Conservation (phyloP, 202 grass and related monocot species). For the Schoenoplectus triqueter region DNA sequence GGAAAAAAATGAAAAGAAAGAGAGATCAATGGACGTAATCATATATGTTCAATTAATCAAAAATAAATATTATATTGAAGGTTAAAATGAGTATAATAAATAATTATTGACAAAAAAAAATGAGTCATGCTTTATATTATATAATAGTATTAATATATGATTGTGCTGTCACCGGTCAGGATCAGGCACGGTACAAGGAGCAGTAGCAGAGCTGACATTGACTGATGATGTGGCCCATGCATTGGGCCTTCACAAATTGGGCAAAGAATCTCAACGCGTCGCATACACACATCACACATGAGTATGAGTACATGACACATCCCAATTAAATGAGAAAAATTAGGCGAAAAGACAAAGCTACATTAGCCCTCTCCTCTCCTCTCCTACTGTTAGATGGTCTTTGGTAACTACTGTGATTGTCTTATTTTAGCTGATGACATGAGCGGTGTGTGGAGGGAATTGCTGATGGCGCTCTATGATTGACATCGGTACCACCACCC, state of each 20-base stretch:
- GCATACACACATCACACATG: not conserved
- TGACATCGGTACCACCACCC: not conserved
- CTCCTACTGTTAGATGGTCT: not conserved
- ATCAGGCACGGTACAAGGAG: slow-evolving; percentile 12
- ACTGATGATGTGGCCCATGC: slow-evolving; percentile 10
- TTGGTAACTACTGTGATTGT: not conserved
- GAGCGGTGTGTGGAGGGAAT: not conserved
- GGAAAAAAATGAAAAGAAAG: too few relatives aligned
- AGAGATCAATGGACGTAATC: too few relatives aligned
- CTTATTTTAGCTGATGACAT: not conserved
- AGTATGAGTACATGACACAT: too few relatives aligned
- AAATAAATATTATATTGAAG: too few relatives aligned
- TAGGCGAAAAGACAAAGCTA: slow-evolving; percentile 13
- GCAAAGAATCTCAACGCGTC: slow-evolving; percentile 23
- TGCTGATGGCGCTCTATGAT: not conserved
- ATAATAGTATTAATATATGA: not conserved
- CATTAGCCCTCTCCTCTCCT: not conserved
- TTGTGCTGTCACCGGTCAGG: slow-evolving; percentile 20
- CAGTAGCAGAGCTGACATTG: slow-evolving; percentile 33
- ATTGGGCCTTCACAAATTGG: slow-evolving; percentile 13
- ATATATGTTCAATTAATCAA: too few relatives aligned
- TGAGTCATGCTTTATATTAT: not conserved
- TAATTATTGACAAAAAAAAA: not conserved
- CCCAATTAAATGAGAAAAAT: slow-evolving; percentile 15
- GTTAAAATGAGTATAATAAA: too few relatives aligned